Base-by-base conservation (phyloP, 2,329 filamentous ascomycete species). In the Colletotrichum karsti region DNA sequence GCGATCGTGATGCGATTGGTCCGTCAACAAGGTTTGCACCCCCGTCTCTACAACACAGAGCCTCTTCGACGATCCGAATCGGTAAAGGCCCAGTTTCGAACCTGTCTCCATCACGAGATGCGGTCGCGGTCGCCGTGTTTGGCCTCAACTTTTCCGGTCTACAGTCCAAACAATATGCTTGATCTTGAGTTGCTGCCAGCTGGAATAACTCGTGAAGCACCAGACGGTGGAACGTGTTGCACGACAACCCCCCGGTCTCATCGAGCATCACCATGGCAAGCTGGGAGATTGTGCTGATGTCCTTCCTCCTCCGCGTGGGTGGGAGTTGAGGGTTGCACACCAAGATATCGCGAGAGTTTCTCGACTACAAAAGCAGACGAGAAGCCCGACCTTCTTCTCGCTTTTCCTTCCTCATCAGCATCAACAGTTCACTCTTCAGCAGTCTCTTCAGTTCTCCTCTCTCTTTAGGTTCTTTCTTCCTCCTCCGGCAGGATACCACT, bases 401-500 rank as follows among this genome's bases (percentile, higher is more conserved):
- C 9, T 26, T n/a, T 12, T 1, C 2, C 10, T 7, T 59, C 37
- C 26, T 48, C 65, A 68, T 65, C 65, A 68, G 60, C 65, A 59
- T 42, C 60, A 54, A 48, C 46, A 67, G 44, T 35, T 35, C 28
- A 53, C 33, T 56, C 60, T 58, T 48, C 65, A 68, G 33, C 65
- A 65, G 65, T 68, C 60, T 54, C 53, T 68, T 59, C 65, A 65
- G 60, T 51, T 62, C 61, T 48, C 20, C 35, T 64, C 44, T 64
- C 39, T 64, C 54, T 54, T 65, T 59, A 28, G 35, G 44, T 57
- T 53, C 3, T 46, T 18, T 30, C 10, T 58, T n/a, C 61, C 61
- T 63, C 64, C 64, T 67, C 64, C 64, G 60, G 64, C 60, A 67
- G 64, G 64, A 67, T 48, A 57, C n/a, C 48, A 63, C 18, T 59